Evolutionary conservation across 176 grass and related monocot species (phyloP).

Genomic region (Typha latifolia): DNA sequence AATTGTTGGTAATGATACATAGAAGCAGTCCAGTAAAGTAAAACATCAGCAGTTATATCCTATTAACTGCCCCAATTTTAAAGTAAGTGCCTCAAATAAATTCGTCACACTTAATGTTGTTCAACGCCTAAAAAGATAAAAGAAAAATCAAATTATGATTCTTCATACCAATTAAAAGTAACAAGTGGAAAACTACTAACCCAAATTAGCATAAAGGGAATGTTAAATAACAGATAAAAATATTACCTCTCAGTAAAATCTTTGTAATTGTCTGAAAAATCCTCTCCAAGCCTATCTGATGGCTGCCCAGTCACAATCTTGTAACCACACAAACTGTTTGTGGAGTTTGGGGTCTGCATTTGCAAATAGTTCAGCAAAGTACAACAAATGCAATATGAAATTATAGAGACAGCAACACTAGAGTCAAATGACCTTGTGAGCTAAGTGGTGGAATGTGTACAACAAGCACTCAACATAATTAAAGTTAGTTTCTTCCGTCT

Average conservation of each 20-base stretch:
- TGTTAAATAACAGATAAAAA: neutral
- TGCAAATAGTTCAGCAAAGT: slow-evolving; percentile 26
- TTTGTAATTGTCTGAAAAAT: slow-evolving; percentile 83
- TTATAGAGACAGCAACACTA: slow-evolving; percentile 13
- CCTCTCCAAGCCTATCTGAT: slow-evolving; percentile 94
- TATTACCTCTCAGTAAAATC: slow-evolving; percentile 85
- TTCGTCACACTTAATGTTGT: too few species aligned
- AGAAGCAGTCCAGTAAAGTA: too few species aligned
- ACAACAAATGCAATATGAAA: slow-evolving; percentile 13
- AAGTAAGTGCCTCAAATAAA: too few species aligned
- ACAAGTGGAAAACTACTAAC: neutral
- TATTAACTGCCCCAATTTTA: too few species aligned
- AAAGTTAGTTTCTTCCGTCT: slow-evolving; percentile 72
- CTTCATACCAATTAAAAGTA: too few species aligned
- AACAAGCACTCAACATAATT: slow-evolving; percentile 85
- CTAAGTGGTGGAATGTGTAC: slow-evolving; percentile 92
- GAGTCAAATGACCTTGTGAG: slow-evolving; percentile 67
- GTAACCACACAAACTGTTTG: slow-evolving; percentile 96
- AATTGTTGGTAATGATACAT: too few species aligned
- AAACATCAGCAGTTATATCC: too few species aligned
- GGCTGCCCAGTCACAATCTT: slow-evolving; percentile 99
- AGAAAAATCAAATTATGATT: too few species aligned
- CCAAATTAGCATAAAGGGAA: neutral
- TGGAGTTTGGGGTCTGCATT: slow-evolving; percentile 89
- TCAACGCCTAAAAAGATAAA: too few species aligned